Base-by-base conservation (phyloP, 345 rosid species). In the Hypericum perforatum region DNA sequence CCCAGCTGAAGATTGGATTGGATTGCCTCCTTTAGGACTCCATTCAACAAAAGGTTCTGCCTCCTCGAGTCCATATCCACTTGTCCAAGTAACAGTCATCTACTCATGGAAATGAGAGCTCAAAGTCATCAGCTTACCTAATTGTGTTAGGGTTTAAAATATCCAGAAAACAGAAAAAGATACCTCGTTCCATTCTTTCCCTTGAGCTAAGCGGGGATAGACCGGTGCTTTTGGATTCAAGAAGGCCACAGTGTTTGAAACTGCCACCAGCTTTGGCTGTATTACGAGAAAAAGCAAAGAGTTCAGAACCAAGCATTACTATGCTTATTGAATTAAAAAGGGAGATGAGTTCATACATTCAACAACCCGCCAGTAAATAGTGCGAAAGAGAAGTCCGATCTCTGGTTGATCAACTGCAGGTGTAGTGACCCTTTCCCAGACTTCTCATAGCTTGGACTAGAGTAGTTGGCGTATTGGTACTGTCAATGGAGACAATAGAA, bases 61-160 rank as follows among this genome's bases (percentile, higher is more conserved):
- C 59, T 67, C 62, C 61, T 40, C 65, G 3, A 70, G 73, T 37
- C 73, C 81, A 58, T 85, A 82, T 42, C 94, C 89, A 63, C 89
- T 85, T 15, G 86, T 82, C 94, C 86, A 85, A 53, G 89, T 85
- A 32, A 85, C 72, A 11, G 89, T 79, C 89, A 85, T 85, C 89
- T 82, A 70, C 64, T 22, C 7, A 52, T 15, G 13, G 51, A 15
- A 22, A 43, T 41, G 36, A 57, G 9, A 45, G 13, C 38, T 5
- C 40, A 54, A 54, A 13, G 0, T 41, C 7, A 48, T 7, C 37
- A 7, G 11, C 16, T 48, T 36, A 6, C 15, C 16, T 9, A 8
- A 6, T 14, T 2, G 9, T 48, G 52, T 11, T 13, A 13, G 29
- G 1, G 16, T 9, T 3, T 6, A 5, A 6, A 3, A 40, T 40